A percentile compares a stretch with the other conserved stretches of the same genome.
Conservation (phyloP, 768 basidiomycete genomes). For the Rhizopogon rudus region DNA sequence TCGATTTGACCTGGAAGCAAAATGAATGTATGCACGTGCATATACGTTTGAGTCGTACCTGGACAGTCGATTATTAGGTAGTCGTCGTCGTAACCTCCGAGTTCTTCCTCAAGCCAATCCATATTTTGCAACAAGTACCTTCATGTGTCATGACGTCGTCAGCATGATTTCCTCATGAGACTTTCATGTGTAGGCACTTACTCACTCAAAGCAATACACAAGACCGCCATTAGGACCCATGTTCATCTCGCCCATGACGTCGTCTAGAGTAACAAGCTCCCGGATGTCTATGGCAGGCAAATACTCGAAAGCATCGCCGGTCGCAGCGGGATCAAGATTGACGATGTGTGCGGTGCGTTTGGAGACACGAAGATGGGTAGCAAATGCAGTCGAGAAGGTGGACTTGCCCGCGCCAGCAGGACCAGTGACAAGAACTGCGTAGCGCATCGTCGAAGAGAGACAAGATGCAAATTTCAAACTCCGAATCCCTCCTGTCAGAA, state of each 20-base stretch:
- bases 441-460: slow-evolving; percentile 53
- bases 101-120: slow-evolving; percentile 97
- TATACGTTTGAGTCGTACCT: slow-evolving; percentile 39
- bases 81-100: slow-evolving; percentile 93
- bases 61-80: slow-evolving; percentile 93
- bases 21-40: slow-evolving; percentile 5
- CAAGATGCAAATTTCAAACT: slow-evolving; percentile 21
- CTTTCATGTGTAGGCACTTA: slow-evolving; percentile 35
- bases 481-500: slow-evolving; percentile 10
- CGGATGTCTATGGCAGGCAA: slow-evolving; percentile 92
- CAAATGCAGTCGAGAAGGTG: slow-evolving; percentile 83
- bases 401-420: slow-evolving; percentile 98
- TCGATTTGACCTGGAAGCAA: slow-evolving; percentile 85
- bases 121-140: slow-evolving; percentile 97
- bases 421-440: slow-evolving; percentile 87
- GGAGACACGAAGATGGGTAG: slow-evolving; percentile 83
- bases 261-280: slow-evolving; percentile 86
- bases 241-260: slow-evolving; percentile 92
- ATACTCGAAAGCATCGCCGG: slow-evolving; percentile 82
- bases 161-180: not conserved
- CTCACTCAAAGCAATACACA: slow-evolving; percentile 99
- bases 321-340: slow-evolving; percentile 95
- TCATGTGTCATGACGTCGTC: not conserved
- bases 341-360: slow-evolving; percentile 87
- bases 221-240: slow-evolving; percentile 97